Evolutionary conservation across 306 rosid species (phyloP).

Genomic region (Adenanthera pavonina): DNA sequence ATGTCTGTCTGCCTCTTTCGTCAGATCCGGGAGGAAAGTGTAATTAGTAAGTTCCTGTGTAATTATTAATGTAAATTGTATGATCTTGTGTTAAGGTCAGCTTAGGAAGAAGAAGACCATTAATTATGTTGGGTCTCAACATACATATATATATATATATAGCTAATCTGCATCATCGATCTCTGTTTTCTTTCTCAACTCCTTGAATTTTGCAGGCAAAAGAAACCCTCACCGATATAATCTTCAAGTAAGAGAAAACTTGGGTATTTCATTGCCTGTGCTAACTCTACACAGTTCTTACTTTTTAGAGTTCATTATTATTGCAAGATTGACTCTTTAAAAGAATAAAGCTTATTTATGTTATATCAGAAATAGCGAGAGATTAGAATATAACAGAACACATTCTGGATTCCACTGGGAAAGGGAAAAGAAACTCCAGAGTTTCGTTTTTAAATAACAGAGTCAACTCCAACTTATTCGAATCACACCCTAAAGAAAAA

Average conservation of each 20-base stretch:
- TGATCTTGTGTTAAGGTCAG: neutral
- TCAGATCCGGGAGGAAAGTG: constrained; percentile 1
- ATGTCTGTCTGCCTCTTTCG: neutral
- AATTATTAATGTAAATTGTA: neutral
- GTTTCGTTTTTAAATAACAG: too few species aligned
- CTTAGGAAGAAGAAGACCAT: neutral
- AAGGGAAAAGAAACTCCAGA: neutral
- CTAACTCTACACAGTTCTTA: neutral
- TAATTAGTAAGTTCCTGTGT: neutral
- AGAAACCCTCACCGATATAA: neutral
- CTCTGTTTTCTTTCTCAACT: neutral
- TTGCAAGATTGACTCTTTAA: neutral
- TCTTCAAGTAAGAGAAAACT: neutral
- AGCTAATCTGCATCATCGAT: neutral
- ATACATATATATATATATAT: neutral
- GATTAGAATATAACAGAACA: neutral
- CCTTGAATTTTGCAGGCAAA: neutral
- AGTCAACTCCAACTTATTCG: neutral
- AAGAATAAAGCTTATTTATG: neutral
- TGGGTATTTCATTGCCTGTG: too few species aligned
- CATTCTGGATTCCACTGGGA: neutral
- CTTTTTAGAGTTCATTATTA: neutral
- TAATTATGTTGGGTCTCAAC: neutral
- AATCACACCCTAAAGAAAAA: neutral
- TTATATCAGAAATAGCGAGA: neutral